phyloP scores from a whole-genome alignment of 1,139 yeast species.

The Meyerozyma guilliermondii region DNA sequence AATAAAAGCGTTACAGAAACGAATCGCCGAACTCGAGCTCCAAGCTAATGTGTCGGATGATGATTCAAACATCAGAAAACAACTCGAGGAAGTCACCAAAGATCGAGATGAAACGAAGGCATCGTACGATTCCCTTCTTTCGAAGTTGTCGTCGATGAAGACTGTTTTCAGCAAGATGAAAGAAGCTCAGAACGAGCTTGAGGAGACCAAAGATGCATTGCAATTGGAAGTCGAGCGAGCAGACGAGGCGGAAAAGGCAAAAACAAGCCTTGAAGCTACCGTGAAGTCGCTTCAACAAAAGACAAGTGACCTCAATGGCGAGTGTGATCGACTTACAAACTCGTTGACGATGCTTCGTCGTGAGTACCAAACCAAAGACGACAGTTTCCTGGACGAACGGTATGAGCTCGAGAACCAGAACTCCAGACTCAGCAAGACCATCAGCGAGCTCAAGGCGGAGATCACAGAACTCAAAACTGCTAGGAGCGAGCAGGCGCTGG shows the following conservation, averaged over 20 bases:
- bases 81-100: slow-evolving; percentile 13
- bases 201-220: slow-evolving; percentile 43
- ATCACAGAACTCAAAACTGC: slow-evolving; percentile 44
- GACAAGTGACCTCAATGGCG: slow-evolving; percentile 52
- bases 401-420: slow-evolving; percentile 38
- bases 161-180: slow-evolving; percentile 71
- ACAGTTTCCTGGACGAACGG: slow-evolving; percentile 41
- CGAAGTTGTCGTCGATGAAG: slow-evolving; percentile 77
- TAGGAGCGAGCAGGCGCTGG: slow-evolving; percentile 44
- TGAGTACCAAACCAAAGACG: slow-evolving; percentile 40
- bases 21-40: background rate
- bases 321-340: slow-evolving; percentile 58
- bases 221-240: slow-evolving; percentile 23
- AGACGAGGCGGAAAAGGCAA: slow-evolving; percentile 18
- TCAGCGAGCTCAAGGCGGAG: slow-evolving; percentile 36
- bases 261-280: slow-evolving; percentile 7
- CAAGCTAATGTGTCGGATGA: background rate
- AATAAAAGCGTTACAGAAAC: slow-evolving; percentile 2
- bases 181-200: slow-evolving; percentile 68
- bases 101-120: slow-evolving; percentile 67
- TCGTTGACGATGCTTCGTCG: slow-evolving; percentile 44
- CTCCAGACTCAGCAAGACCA: slow-evolving; percentile 26
- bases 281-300: slow-evolving; percentile 42
- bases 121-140: slow-evolving; percentile 71
- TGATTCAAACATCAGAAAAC: slow-evolving; percentile 2